Percentiles rank a stretch among this genome's conserved stretches.
Conservation (phyloP, 2,329 filamentous ascomycete species). For the Hypomyces perniciosus region DNA sequence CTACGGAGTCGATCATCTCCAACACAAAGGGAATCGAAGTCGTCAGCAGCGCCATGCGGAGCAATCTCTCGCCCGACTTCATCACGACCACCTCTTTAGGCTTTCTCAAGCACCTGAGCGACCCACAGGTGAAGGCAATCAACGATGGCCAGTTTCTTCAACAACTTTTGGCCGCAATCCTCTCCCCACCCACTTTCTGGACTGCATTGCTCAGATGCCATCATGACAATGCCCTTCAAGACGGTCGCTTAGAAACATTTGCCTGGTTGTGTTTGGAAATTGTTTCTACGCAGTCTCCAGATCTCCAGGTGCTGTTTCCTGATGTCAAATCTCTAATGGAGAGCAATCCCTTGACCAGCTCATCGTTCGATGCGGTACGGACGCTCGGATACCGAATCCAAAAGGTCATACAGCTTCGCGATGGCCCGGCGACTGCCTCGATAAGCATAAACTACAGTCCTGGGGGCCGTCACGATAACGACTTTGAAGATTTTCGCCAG, state of each 20-base stretch:
- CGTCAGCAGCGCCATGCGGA: constrained; percentile 10
- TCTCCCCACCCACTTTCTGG: constrained; percentile 15
- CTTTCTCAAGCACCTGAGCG: constrained; percentile 8
- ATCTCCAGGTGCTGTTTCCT: constrained; percentile 1
- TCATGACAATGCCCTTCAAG: neutral
- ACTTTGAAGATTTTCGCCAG: constrained; percentile 53
- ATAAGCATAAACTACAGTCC: constrained; percentile 27
- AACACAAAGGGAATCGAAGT: constrained; percentile 6
- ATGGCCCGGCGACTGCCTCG: constrained; percentile 5
- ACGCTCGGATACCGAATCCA: constrained; percentile 32
- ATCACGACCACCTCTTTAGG: constrained; percentile 1
- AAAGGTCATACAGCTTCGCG: constrained; percentile 30
- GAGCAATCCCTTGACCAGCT: constrained; percentile 18
- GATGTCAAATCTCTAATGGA: constrained; percentile 24
- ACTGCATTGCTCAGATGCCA: constrained; percentile 3
- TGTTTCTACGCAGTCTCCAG: constrained; percentile 1
- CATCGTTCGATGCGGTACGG: constrained; percentile 19
- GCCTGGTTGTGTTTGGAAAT: constrained; percentile 16
- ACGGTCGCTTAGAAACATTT: constrained; percentile 8
- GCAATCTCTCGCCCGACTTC: constrained; percentile 5
- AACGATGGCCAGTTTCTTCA: constrained; percentile 12
- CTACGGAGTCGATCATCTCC: constrained; percentile 11
- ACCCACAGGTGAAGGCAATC: constrained; percentile 8
- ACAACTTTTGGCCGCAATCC: constrained; percentile 6
- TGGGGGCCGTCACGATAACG: constrained; percentile 70